A percentile compares a stretch with the other conserved stretches of the same genome.
Conservation (phyloP, 2,329 filamentous ascomycete genomes). For the Scytalidium lignicola region DNA sequence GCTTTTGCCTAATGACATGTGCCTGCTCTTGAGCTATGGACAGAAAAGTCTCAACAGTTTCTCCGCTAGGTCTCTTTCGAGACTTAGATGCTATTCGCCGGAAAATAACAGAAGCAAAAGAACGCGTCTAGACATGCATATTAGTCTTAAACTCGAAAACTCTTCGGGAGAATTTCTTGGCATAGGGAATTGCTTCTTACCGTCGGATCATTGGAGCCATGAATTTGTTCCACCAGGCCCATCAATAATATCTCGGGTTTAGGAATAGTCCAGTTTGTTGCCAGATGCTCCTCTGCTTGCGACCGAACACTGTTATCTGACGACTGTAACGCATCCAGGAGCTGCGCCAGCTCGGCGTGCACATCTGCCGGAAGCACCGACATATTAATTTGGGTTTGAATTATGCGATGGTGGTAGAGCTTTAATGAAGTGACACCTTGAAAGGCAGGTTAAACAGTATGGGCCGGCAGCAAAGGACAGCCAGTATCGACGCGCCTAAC, state of each 20-base stretch:
- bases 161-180: neutral
- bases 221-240: conserved; percentile 89
- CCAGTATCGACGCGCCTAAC: neutral
- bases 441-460: neutral
- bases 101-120: conserved; percentile 91
- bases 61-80: conserved; percentile 66
- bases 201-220: conserved; percentile 53
- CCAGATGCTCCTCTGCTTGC: conserved; percentile 84
- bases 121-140: conserved; percentile 61
- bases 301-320: conserved; percentile 81
- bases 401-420: neutral
- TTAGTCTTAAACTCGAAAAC: no score
- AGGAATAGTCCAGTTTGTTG: conserved; percentile 79
- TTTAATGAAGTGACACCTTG: conserved; percentile 1
- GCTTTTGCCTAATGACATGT: conserved; percentile 73
- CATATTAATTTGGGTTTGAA: conserved; percentile 46
- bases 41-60: conserved; percentile 79
- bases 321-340: conserved; percentile 84
- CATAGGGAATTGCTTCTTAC: conserved; percentile 15
- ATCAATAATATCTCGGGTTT: conserved; percentile 86
- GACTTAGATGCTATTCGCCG: conserved; percentile 88
- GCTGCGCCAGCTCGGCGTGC: conserved; percentile 76
- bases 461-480: neutral
- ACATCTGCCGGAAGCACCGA: conserved; percentile 82
- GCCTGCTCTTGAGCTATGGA: conserved; percentile 71